Percentiles rank a stretch among this genome's conserved stretches.
Conservation (phyloP, 2,329 filamentous ascomycete species). For the Pseudocercospora ulei region DNA sequence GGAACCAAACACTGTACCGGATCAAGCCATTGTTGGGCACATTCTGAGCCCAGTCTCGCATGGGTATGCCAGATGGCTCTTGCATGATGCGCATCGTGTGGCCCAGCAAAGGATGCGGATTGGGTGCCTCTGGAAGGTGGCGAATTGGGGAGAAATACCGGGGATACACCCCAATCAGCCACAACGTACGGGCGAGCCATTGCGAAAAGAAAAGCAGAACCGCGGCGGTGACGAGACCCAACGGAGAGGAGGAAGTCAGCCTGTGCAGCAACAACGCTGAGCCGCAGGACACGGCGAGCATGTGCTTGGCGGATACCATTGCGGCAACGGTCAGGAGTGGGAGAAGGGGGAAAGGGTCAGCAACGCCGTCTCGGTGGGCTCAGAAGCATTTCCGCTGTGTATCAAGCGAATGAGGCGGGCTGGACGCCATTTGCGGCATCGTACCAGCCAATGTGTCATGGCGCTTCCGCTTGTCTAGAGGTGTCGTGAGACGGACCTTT, state of each 20-base stretch:
- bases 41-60: constrained; percentile 44
- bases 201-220: constrained; percentile 37
- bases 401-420: too few relatives aligned
- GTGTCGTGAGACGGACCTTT: too few relatives aligned
- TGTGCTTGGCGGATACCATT: constrained; percentile 5
- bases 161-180: constrained; percentile 48
- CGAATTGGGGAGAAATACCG: constrained; percentile 50
- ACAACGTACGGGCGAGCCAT: constrained; percentile 35
- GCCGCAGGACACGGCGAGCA: constrained; percentile 3
- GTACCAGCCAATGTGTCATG: too few relatives aligned
- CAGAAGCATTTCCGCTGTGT: too few relatives aligned
- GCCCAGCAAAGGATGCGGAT: constrained; percentile 34
- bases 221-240: constrained; percentile 36
- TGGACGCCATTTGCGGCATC: too few relatives aligned
- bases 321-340: constrained; percentile 2
- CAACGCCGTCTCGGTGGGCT: too few relatives aligned
- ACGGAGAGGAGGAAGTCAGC: constrained; percentile 27
- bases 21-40: constrained; percentile 50
- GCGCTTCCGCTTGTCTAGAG: too few relatives aligned
- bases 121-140: constrained; percentile 41
- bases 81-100: constrained; percentile 38
- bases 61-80: constrained; percentile 40
- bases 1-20: constrained; percentile 43
- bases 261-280: constrained; percentile 7
- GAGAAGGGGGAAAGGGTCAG: too few relatives aligned